A percentile compares a stretch with the other conserved stretches of the same genome.
Evolutionary conservation across 257 asterid genomes (phyloP).

Genomic region (Agastache rugosa): DNA sequence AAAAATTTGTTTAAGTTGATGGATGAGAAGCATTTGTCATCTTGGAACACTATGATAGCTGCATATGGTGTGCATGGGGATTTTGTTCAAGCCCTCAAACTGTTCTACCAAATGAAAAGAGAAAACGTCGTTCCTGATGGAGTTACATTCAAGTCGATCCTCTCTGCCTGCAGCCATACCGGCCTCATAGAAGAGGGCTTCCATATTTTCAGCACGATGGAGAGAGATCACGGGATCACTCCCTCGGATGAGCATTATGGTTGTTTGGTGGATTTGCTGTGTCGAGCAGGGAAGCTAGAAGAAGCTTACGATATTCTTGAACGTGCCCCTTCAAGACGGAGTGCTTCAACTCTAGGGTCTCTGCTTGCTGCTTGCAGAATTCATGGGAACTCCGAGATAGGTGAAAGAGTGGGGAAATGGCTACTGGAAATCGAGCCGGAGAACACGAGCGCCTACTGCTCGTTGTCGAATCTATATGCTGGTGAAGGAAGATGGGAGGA

Average conservation of each 20-base stretch:
- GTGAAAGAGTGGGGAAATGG: conserved; percentile 52
- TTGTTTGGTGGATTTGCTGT: conserved; percentile 63
- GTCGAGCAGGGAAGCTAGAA: conserved; percentile 63
- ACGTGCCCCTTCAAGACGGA: conserved; percentile 36
- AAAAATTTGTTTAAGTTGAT: conserved; percentile 49
- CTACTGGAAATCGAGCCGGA: conserved; percentile 51
- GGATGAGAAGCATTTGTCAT: conserved; percentile 40
- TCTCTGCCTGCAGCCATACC: conserved; percentile 69
- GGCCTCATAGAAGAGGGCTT: conserved; percentile 58
- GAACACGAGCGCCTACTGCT: conserved; percentile 47
- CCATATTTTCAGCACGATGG: conserved; percentile 49
- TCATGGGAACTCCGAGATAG: conserved; percentile 51
- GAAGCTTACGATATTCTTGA: conserved; percentile 53
- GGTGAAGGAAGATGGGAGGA: conserved; percentile 63
- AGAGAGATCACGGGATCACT: conserved; percentile 43
- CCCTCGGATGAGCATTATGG: conserved; percentile 70
- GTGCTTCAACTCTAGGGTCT: conserved; percentile 50
- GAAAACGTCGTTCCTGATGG: conserved; percentile 47
- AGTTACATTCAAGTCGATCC: conserved; percentile 56
- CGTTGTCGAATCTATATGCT: conserved; percentile 60
- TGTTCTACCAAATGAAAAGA: conserved; percentile 49
- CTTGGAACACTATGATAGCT: conserved; percentile 71
- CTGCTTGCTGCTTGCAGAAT: conserved; percentile 61
- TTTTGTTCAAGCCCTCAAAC: conserved; percentile 43
- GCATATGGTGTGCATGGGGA: conserved; percentile 66